Conservation (phyloP, 352 stramenopile species). For the Globisporangium uncinulatum region DNA sequence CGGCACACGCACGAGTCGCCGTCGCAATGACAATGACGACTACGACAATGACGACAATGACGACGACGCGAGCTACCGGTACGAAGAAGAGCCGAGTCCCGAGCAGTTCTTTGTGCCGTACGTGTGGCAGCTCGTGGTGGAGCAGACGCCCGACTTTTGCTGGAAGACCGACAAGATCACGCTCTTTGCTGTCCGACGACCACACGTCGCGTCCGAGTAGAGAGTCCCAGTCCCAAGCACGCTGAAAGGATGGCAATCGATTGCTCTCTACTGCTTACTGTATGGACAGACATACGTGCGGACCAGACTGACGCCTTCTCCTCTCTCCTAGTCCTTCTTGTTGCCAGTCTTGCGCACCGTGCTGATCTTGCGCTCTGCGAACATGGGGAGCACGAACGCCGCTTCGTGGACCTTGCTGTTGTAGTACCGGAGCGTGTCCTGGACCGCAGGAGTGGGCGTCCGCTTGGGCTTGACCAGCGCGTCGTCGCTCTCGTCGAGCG, state of each 20-base stretch:
- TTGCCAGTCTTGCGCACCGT: conserved; percentile 53
- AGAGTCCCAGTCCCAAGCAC: not conserved
- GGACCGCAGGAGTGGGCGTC: conserved; percentile 40
- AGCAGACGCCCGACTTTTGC: conserved; percentile 71
- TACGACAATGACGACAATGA: conserved; percentile 17
- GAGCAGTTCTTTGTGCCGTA: conserved; percentile 80
- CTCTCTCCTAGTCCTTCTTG: conserved; percentile 10
- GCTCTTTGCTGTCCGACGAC: conserved; percentile 38
- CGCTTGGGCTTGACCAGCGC: conserved; percentile 70
- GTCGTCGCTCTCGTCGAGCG: conserved; percentile 55
- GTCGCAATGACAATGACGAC: not conserved
- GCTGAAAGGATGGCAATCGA: too few relatives aligned
- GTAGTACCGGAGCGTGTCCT: conserved; percentile 92
- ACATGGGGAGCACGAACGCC: conserved; percentile 95
- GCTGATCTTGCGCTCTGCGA: conserved; percentile 86
- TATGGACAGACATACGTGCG: not conserved
- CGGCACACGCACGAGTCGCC: not conserved
- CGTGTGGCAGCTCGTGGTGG: conserved; percentile 70
- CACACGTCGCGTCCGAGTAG: not conserved
- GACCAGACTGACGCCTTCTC: not conserved
- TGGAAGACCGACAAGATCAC: conserved; percentile 82
- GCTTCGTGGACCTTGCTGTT: conserved; percentile 91
- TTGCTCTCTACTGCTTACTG: not conserved
- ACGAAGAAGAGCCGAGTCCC: conserved; percentile 63
- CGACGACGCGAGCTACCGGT: conserved; percentile 72